Percentiles rank a stretch among this genome's conserved stretches.
Evolutionary conservation across 768 basidiomycete genomes (phyloP).

Genomic region (Lanmaoa pseudosensibilis): DNA sequence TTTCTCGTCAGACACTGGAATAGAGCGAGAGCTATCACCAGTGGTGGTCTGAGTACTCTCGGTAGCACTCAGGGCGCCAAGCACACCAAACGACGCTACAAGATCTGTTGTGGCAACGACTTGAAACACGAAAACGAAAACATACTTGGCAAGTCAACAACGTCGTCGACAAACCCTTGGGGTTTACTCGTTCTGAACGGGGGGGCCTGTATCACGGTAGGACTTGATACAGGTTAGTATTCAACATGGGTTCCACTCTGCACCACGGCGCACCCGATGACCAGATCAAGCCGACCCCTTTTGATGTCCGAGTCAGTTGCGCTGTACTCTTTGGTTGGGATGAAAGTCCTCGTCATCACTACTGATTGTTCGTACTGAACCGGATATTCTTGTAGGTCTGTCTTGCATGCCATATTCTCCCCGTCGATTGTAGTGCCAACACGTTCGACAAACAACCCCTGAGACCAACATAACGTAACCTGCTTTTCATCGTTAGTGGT

Average conservation of each 20-base stretch:
- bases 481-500: background rate
- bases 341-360: too few species aligned
- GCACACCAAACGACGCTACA: background rate
- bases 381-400: background rate
- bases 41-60: background rate
- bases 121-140: background rate
- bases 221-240: background rate
- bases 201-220: background rate
- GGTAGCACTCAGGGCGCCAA: background rate
- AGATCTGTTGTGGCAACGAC: background rate
- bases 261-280: background rate
- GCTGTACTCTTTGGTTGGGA: background rate
- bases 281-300: background rate
- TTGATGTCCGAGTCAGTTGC: background rate
- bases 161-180: too few species aligned
- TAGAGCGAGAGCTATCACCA: background rate
- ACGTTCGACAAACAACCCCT: background rate
- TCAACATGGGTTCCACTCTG: too few species aligned
- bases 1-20: background rate
- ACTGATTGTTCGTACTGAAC: background rate
- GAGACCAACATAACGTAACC: background rate
- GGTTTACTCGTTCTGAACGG: background rate
- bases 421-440: background rate
- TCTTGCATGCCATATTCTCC: background rate
- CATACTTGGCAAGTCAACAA: background rate